Percentiles rank a stretch among this genome's conserved stretches.
These are phyloP conservation scores for Physcomitrellopsis africana DNA, from an alignment of 225 moss, liverwort and hornwort species.

Conservation along the genomic window DNA sequence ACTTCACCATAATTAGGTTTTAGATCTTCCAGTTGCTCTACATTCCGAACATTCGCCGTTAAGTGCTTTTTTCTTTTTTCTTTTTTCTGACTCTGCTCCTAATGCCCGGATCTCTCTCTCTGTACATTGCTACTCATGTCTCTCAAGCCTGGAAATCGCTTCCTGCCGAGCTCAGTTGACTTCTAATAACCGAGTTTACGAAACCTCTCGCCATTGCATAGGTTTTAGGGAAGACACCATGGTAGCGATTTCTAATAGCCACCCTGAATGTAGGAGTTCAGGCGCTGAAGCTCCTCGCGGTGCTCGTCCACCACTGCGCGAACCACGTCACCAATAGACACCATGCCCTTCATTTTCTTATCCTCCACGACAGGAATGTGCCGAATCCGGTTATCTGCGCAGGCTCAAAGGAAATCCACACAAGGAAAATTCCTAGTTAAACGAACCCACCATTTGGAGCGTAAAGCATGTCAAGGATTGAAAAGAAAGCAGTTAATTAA, in stretches of 20 bases:
- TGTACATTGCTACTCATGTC: slow-evolving; percentile 26
- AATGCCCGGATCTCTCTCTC: neutral
- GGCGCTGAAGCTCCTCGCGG: slow-evolving; percentile 84
- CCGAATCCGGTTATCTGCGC: slow-evolving; percentile 82
- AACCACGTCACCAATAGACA: slow-evolving; percentile 90
- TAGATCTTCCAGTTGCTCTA: slow-evolving; percentile 14
- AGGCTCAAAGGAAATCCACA: neutral
- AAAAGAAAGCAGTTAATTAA: too few species aligned
- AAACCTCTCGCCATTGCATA: slow-evolving; percentile 33
- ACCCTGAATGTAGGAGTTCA: slow-evolving; percentile 80
- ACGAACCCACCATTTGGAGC: too few species aligned
- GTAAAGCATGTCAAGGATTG: too few species aligned
- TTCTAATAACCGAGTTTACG: slow-evolving; percentile 12
- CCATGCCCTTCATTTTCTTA: slow-evolving; percentile 95
- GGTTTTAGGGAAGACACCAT: slow-evolving; percentile 5
- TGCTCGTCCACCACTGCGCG: slow-evolving; percentile 90
- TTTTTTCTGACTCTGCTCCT: neutral
- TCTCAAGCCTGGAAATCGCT: slow-evolving; percentile 17
- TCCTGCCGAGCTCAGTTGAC: neutral
- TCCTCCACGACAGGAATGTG: slow-evolving; percentile 92
- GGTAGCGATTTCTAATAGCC: slow-evolving; percentile 54
- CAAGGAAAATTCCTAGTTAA: too few species aligned
- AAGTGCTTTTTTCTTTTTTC: too few species aligned
- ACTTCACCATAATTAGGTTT: too few species aligned
- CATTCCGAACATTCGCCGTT: slow-evolving; percentile 13